A percentile compares a stretch with the other conserved stretches of the same genome.
Evolutionary conservation across 768 basidiomycete species (phyloP).

Genomic region (Rubroboletus satanas): DNA sequence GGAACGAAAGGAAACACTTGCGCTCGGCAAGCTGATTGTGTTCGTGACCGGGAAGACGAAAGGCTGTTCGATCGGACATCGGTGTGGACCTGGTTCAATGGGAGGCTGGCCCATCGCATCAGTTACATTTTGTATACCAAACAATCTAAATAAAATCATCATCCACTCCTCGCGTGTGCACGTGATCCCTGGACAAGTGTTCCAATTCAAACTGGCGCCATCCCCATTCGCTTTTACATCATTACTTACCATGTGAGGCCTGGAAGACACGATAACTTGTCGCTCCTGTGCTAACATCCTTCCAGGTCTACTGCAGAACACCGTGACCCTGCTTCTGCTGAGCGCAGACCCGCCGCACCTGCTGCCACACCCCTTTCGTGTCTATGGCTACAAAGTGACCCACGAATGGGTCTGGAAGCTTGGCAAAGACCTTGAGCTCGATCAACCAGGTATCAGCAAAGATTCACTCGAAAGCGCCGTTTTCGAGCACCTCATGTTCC

Average conservation of each 20-base stretch:
- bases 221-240: background rate
- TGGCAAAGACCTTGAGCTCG: background rate
- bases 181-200: no score
- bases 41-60: background rate
- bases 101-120: no score
- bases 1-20: background rate
- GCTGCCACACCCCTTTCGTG: background rate
- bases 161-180: no score
- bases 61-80: background rate
- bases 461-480: background rate
- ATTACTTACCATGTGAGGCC: background rate
- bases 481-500: background rate
- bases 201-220: no score
- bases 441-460: background rate
- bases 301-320: background rate
- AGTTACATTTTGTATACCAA: no score
- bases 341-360: background rate
- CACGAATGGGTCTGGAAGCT: background rate
- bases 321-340: background rate
- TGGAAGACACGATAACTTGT: background rate
- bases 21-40: background rate
- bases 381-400: background rate
- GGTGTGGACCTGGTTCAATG: background rate
- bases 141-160: no score
- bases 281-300: background rate